Evolutionary conservation across 257 asterid genomes (phyloP).

Genomic region (Rubia yunnanensis): DNA sequence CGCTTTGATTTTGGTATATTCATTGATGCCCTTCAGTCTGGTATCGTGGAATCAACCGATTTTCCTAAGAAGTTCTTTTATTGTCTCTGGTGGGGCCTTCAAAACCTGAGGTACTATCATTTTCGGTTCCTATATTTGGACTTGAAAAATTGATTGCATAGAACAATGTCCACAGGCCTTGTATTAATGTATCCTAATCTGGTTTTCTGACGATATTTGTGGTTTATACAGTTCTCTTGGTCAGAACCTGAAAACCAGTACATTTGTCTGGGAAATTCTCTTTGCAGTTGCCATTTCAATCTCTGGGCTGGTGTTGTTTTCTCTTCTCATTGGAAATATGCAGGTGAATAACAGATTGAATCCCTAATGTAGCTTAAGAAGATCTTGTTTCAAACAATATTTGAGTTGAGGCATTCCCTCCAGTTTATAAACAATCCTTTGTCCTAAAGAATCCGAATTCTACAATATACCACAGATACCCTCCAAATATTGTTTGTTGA

Average conservation of each 20-base stretch:
- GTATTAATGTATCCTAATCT: neutral
- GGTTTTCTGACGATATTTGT: neutral
- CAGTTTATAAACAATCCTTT: too few relatives aligned
- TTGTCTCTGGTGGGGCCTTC: conserved; percentile 99
- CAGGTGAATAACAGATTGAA: conserved; percentile 45
- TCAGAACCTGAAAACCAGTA: conserved; percentile 92
- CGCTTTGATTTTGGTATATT: conserved; percentile 90
- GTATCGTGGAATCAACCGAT: conserved; percentile 77
- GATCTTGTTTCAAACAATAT: neutral
- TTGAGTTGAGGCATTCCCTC: too few relatives aligned
- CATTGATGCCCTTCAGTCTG: conserved; percentile 86
- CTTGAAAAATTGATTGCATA: neutral
- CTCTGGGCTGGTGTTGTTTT: conserved; percentile 87
- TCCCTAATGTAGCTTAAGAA: neutral
- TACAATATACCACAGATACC: too few relatives aligned
- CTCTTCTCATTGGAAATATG: conserved; percentile 96
- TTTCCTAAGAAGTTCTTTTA: conserved; percentile 88
- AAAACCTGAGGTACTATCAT: conserved; percentile 68
- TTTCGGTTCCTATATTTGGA: conserved; percentile 1
- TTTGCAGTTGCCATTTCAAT: conserved; percentile 92
- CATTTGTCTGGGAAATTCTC: conserved; percentile 87
- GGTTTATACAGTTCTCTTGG: conserved; percentile 77
- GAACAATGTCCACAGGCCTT: neutral
- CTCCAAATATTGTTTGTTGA: too few relatives aligned
- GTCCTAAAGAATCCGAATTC: too few relatives aligned